A percentile compares a stretch with the other conserved stretches of the same genome.
Evolutionary conservation across 2,329 filamentous ascomycete genomes (phyloP).

Genomic region (Ophiostoma sp.): DNA sequence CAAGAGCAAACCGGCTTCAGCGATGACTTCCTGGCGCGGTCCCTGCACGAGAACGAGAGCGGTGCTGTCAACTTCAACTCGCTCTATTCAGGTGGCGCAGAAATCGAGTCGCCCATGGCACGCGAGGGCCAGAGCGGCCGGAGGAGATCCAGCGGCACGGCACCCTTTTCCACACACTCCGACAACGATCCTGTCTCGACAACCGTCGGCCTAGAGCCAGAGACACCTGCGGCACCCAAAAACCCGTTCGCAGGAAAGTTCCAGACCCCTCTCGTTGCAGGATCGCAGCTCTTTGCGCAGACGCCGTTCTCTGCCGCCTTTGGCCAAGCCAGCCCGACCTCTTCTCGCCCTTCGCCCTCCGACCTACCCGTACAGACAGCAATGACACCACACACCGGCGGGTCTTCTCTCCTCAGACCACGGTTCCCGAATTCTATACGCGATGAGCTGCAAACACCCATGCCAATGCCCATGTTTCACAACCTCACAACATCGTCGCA

Average conservation of each 20-base stretch:
- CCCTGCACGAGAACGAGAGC: constrained; percentile 43
- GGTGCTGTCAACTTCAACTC: constrained; percentile 46
- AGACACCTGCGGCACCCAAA: constrained; percentile 46
- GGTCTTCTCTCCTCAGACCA: constrained; percentile 47
- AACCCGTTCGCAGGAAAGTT: constrained; percentile 44
- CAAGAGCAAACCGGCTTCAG: constrained; percentile 23
- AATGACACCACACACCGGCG: constrained; percentile 44
- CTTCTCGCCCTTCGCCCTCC: constrained; percentile 52
- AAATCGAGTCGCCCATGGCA: constrained; percentile 33
- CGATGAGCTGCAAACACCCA: constrained; percentile 14
- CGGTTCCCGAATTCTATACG: constrained; percentile 28
- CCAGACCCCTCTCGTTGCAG: constrained; percentile 35
- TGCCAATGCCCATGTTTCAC: constrained; percentile 17
- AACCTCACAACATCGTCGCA: constrained; percentile 19
- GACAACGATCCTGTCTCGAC: constrained; percentile 13
- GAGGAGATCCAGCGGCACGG: not conserved
- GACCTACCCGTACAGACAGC: constrained; percentile 34
- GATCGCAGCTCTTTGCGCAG: constrained; percentile 50
- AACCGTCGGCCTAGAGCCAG: constrained; percentile 23
- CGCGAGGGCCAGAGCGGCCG: constrained; percentile 14
- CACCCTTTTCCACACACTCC: constrained; percentile 21
- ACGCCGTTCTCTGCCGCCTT: constrained; percentile 51
- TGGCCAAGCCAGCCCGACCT: constrained; percentile 49
- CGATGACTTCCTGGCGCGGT: constrained; percentile 28
- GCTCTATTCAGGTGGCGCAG: constrained; percentile 35